Base-by-base conservation (phyloP, 2,329 filamentous ascomycete species). In the Endoconidiophora polonica region DNA sequence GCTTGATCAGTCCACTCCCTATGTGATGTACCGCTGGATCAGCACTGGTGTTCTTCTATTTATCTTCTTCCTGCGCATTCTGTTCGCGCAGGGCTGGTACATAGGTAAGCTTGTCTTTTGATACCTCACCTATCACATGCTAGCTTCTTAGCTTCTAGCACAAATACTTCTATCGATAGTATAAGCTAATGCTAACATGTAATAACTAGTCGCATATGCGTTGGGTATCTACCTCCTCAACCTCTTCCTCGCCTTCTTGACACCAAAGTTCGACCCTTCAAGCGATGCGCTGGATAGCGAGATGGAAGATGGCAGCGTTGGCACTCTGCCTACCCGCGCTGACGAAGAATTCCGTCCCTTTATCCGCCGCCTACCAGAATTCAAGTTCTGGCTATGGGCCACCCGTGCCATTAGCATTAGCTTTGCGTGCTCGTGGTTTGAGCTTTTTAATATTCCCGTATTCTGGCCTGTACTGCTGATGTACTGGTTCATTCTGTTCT, bases 341-440 rank as follows among this genome's bases (percentile, higher is more conserved):
- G 90, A 96, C 62, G 88, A 98, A 62, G 91, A 98, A 70, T 98
- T 98, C 73, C 80, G 87, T 56, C 91, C 91, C 3, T 98, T 98
- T 62, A 95, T 98, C 63, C 79, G 91, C 61, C 78, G 91, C 54
- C 78, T 98, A 22, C 91, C 91, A 50, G 91, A 98, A 68, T 98
- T 98, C 77, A 98, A 98, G 76, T 98, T 98, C 73, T 98, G 91
- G 91, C 86, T 95, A 70, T 83, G 85, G 60, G 87, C 90, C 49
- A 96, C 90, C 51, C 79, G 87, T 61, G 90, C 90, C 50, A 76
- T 96, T 59, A 63, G 72, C 57, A 85, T 96, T 60, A 79, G 76
- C 37, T 94, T 96, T 64, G 57, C 81, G 55, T 95, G 88, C 77
- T 86, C 80, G 59, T 96, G 86, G 84, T 94, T 93, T 65, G 74